Evolutionary conservation across 805 yeast genomes (phyloP).

Genomic region (Saccharomycopsis fermentans): DNA sequence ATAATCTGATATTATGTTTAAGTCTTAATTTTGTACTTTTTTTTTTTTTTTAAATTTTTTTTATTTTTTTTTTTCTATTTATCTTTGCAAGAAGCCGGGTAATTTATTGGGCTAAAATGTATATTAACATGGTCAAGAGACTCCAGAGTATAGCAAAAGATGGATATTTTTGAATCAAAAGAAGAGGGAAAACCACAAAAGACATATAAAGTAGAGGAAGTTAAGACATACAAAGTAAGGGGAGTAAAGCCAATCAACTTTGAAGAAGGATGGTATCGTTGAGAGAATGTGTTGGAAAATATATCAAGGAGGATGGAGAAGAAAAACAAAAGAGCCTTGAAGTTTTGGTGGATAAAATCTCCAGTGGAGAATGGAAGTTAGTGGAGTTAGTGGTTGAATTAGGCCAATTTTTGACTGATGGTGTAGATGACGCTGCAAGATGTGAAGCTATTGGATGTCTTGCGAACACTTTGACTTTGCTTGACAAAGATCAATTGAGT

Average conservation of each 20-base stretch:
- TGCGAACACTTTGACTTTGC: conserved; percentile 25
- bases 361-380: not conserved
- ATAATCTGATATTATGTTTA: no score
- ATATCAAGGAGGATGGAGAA: not conserved
- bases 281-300: not conserved
- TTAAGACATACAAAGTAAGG: no score
- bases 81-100: not conserved
- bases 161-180: no score
- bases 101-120: no score
- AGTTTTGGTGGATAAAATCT: not conserved
- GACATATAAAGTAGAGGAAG: no score
- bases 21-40: not conserved
- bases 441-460: conserved; percentile 33
- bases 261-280: not conserved
- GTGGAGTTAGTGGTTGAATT: conserved; percentile 26
- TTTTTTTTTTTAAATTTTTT: not conserved
- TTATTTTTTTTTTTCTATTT: not conserved
- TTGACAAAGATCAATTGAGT: conserved; percentile 24
- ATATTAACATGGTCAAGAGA: no score
- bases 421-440: conserved; percentile 30
- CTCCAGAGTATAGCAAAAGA: no score
- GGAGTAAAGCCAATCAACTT: no score
- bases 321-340: not conserved
- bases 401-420: conserved; percentile 42
- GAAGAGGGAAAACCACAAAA: no score